phyloP scores from a whole-genome alignment of 345 rosid genomes.

The Chamaenerion angustifolium region DNA sequence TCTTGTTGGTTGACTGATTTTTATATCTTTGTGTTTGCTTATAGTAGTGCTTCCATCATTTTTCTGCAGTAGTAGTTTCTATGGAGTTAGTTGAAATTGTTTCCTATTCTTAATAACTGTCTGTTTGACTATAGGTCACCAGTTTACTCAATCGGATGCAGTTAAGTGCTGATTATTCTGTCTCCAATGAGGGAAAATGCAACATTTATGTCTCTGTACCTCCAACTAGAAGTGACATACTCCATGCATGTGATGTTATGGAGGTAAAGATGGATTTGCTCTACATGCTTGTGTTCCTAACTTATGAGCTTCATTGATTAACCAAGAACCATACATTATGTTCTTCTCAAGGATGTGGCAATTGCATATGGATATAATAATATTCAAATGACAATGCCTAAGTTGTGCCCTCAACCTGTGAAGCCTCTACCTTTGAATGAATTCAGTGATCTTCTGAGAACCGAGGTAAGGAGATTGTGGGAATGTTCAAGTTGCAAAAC shows the following conservation, averaged over 20 bases:
- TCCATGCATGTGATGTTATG: slow-evolving; percentile 89
- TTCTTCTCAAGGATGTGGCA: slow-evolving; percentile 64
- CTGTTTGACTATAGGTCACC: slow-evolving; percentile 36
- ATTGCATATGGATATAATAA: slow-evolving; percentile 88
- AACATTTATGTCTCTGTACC: slow-evolving; percentile 54
- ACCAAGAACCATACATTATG: slow-evolving; percentile 3
- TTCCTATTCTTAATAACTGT: slow-evolving; percentile 2
- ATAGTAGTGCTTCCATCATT: too few species aligned
- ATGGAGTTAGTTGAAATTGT: background rate
- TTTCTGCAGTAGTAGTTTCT: background rate
- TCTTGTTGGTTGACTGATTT: too few species aligned
- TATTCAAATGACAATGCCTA: slow-evolving; percentile 52
- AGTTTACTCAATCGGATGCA: slow-evolving; percentile 67
- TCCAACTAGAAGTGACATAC: slow-evolving; percentile 82
- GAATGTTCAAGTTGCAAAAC: too few species aligned
- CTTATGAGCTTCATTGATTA: background rate
- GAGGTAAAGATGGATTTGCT: slow-evolving; percentile 36
- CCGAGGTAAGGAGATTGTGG: slow-evolving; percentile 38
- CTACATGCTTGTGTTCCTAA: background rate
- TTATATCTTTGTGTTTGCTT: too few species aligned
- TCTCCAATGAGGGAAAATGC: slow-evolving; percentile 20
- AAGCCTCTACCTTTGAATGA: slow-evolving; percentile 59
- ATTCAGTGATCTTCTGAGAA: slow-evolving; percentile 64
- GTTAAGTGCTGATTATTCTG: slow-evolving; percentile 34
- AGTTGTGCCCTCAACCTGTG: slow-evolving; percentile 21